phyloP scores from a whole-genome alignment of 495 filamentous ascomycete genomes.

The Penicillium coprophilum region DNA sequence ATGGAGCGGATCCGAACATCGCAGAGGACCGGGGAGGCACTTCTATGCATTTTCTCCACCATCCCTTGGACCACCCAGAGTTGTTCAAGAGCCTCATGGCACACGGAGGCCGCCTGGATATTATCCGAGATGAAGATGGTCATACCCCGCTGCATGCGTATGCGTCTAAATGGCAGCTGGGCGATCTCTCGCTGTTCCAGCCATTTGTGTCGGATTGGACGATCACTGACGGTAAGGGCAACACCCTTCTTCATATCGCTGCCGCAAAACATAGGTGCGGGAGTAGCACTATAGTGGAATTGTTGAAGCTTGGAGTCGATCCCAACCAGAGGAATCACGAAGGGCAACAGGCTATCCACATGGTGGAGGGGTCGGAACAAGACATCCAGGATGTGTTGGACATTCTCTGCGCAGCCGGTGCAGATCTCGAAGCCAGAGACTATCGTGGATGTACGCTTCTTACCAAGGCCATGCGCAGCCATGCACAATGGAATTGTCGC shows the following conservation, averaged over 20 bases:
- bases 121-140: neutral
- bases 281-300: slow-evolving; percentile 10
- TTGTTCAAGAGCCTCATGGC: slow-evolving; percentile 9
- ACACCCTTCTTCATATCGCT: slow-evolving; percentile 28
- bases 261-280: neutral
- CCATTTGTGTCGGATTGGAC: slow-evolving; percentile 19
- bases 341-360: slow-evolving; percentile 18
- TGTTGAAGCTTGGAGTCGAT: slow-evolving; percentile 17
- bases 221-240: slow-evolving; percentile 13
- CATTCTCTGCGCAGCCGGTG: slow-evolving; percentile 19
- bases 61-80: slow-evolving; percentile 5
- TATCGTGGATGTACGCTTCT: slow-evolving; percentile 22
- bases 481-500: slow-evolving; percentile 10
- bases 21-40: neutral
- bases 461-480: slow-evolving; percentile 7
- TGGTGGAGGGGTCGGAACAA: neutral
- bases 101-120: slow-evolving; percentile 7
- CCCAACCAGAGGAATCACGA: slow-evolving; percentile 18
- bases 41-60: slow-evolving; percentile 3
- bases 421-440: slow-evolving; percentile 24
- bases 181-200: slow-evolving; percentile 12
- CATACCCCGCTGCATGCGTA: slow-evolving; percentile 2
- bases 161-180: slow-evolving; percentile 5
- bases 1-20: slow-evolving; percentile 7
- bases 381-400: slow-evolving; percentile 15